Evolutionary conservation across 2,329 filamentous ascomycete species (phyloP), one percentile per base, ranked within the genome.

Genomic region (Fusarium secorum): DNA sequence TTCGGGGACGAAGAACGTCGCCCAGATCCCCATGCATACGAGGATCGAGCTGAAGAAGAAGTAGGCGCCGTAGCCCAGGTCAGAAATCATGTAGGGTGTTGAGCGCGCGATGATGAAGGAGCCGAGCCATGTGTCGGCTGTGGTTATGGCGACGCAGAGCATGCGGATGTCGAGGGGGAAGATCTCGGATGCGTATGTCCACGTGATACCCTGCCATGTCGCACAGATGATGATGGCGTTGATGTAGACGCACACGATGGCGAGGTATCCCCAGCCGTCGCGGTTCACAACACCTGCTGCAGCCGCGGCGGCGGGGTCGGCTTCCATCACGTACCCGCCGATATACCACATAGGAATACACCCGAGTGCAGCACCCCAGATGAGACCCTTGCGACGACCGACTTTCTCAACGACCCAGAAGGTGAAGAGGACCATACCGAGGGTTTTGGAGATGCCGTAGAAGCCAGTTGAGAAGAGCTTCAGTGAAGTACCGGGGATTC

Each of bases 21-120:
- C 80, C 76, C 84, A 87, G 45, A 85, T 73, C 14, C 83, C 80
- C 69, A 85, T 83, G 32, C 79, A 67, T 20, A 86, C 78, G 52
- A 85, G 59, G 32, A 85, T 78, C 0, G 81, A 77, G 7, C 83
- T 85, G 68, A 87, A 88, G 77, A 87, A 83, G 61, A 88, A 84
- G 74, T 86, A 88, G 1, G 85, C 85, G 11, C 86, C 86, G 67
- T 85, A 87, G 2, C 80, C 79, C 2, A 83, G 75, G 8, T 76
- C 74, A 1, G 77, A 80, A 20, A 83, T 79, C 82, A 83, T 83
- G 61, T 82, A 82, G 0, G 81, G 81, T 0, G 79, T 81, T 26
- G 79, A 77, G 30, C 80, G 77, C 5, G 80, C 80, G 45, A 83
- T 80, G 73, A 82, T 75, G 64, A 83, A 83, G 4, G 78, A 81